phyloP scores from a whole-genome alignment of 2,329 filamentous ascomycete genomes.

The Penicillium sp. region DNA sequence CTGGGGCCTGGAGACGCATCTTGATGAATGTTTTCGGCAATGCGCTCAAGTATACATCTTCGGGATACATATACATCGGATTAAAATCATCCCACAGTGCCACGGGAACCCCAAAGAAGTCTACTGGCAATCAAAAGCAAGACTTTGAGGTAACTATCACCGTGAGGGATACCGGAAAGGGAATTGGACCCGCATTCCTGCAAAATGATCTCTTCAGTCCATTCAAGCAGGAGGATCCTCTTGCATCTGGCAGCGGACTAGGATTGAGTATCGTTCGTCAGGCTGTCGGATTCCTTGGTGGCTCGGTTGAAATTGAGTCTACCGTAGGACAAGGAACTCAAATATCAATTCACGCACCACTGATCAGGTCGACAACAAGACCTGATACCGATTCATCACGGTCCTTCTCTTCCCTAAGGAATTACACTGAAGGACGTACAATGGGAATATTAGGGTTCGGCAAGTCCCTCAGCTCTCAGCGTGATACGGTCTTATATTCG shows the following conservation, averaged over 20 bases:
- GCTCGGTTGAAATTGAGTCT: slow-evolving; percentile 16
- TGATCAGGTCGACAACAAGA: neutral
- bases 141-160: slow-evolving; percentile 22
- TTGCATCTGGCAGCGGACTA: slow-evolving; percentile 24
- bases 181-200: slow-evolving; percentile 31
- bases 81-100: slow-evolving; percentile 33
- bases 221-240: slow-evolving; percentile 24
- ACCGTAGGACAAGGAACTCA: slow-evolving; percentile 9
- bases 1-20: slow-evolving; percentile 52
- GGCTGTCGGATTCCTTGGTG: slow-evolving; percentile 10
- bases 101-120: slow-evolving; percentile 24
- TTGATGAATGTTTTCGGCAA: slow-evolving; percentile 56
- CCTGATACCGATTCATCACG: slow-evolving; percentile 1
- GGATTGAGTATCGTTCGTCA: slow-evolving; percentile 22
- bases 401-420: slow-evolving; percentile 2
- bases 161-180: slow-evolving; percentile 35
- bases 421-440: slow-evolving; percentile 18
- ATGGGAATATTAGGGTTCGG: slow-evolving; percentile 29
- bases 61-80: slow-evolving; percentile 46
- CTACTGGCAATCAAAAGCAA: slow-evolving; percentile 5
- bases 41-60: slow-evolving; percentile 51
- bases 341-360: slow-evolving; percentile 12
- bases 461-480: slow-evolving; percentile 5
- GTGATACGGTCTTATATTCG: slow-evolving; percentile 17
- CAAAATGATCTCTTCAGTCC: slow-evolving; percentile 23